Percentiles rank a stretch among this genome's conserved stretches.
phyloP scores from a whole-genome alignment of 2,329 filamentous ascomycete species.

The Nemania serpens region DNA sequence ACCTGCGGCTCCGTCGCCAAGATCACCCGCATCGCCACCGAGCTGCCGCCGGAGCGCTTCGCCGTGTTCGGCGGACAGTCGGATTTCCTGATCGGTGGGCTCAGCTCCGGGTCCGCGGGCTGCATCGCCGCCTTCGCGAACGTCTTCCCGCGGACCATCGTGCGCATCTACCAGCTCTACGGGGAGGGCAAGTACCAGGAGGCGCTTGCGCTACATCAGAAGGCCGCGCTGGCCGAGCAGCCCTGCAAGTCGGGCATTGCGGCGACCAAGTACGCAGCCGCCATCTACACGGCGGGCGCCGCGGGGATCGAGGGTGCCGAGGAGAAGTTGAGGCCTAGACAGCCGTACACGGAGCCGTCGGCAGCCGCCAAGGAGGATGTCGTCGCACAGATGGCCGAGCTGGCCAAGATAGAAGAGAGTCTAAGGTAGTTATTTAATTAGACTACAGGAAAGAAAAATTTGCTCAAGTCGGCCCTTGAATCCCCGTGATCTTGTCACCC shows the following conservation, averaged over 20 bases:
- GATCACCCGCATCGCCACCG: slow-evolving; percentile 59
- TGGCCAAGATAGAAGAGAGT: slow-evolving; percentile 39
- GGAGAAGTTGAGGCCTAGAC: slow-evolving; percentile 61
- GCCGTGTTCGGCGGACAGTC: slow-evolving; percentile 73
- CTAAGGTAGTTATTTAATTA: slow-evolving; percentile 21
- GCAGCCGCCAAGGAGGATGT: slow-evolving; percentile 51
- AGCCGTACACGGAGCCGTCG: slow-evolving; percentile 60
- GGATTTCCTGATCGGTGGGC: slow-evolving; percentile 69
- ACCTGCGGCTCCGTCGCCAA: slow-evolving; percentile 68
- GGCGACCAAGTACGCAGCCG: slow-evolving; percentile 69
- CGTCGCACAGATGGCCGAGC: slow-evolving; percentile 46
- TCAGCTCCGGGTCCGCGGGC: slow-evolving; percentile 62
- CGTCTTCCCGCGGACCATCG: slow-evolving; percentile 61
- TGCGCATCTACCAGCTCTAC: slow-evolving; percentile 65
- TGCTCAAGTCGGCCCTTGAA: slow-evolving; percentile 8
- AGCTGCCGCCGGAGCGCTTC: slow-evolving; percentile 60
- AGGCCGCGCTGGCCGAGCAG: slow-evolving; percentile 67
- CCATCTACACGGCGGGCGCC: slow-evolving; percentile 60
- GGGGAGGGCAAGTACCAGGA: slow-evolving; percentile 60
- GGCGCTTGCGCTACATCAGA: slow-evolving; percentile 63
- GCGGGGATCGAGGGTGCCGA: slow-evolving; percentile 65
- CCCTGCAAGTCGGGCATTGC: slow-evolving; percentile 70
- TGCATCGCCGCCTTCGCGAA: slow-evolving; percentile 68
- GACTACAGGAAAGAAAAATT: not conserved
- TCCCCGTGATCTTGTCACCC: not conserved